A percentile compares a stretch with the other conserved stretches of the same genome.
These are phyloP conservation scores for Candolleomyces efflorescens DNA, from an alignment of 768 basidiomycete species.

Conservation along the genomic window DNA sequence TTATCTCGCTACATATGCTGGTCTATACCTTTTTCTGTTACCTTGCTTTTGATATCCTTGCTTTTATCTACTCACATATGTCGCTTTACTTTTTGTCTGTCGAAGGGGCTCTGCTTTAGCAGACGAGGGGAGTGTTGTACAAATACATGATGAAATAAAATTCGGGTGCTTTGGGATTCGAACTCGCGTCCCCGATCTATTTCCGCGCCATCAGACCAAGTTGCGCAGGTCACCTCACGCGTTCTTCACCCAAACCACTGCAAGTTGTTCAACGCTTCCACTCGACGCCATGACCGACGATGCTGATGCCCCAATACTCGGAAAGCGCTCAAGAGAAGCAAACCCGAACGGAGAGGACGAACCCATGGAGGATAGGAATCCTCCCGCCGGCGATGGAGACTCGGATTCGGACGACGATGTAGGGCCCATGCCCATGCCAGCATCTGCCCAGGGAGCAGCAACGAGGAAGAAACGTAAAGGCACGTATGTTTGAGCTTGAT, in stretches of 20 bases:
- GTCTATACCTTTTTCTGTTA: neutral
- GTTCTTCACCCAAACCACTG: neutral
- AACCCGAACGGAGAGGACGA: conserved; percentile 16
- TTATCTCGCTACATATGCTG: neutral
- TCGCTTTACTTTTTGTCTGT: neutral
- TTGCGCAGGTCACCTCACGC: neutral
- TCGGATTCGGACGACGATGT: conserved; percentile 71
- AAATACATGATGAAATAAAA: neutral
- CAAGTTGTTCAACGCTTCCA: neutral
- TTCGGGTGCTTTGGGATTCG: neutral
- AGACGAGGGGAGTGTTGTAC: neutral
- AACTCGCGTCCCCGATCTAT: neutral
- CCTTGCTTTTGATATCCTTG: neutral
- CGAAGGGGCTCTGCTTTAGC: neutral
- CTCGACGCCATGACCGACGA: conserved; percentile 21
- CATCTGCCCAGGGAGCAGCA: conserved; percentile 31
- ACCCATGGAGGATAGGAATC: conserved; percentile 21
- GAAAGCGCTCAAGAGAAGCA: conserved; percentile 52
- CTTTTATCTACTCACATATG: no score
- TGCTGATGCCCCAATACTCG: conserved; percentile 51
- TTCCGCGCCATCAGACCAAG: neutral
- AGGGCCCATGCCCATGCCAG: conserved; percentile 85
- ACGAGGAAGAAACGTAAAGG: conserved; percentile 75
- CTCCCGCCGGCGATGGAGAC: conserved; percentile 33
- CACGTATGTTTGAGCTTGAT: conserved; percentile 23